Conservation (phyloP, 2,329 filamentous ascomycete species). For the Pseudogymnoascus sp. region DNA sequence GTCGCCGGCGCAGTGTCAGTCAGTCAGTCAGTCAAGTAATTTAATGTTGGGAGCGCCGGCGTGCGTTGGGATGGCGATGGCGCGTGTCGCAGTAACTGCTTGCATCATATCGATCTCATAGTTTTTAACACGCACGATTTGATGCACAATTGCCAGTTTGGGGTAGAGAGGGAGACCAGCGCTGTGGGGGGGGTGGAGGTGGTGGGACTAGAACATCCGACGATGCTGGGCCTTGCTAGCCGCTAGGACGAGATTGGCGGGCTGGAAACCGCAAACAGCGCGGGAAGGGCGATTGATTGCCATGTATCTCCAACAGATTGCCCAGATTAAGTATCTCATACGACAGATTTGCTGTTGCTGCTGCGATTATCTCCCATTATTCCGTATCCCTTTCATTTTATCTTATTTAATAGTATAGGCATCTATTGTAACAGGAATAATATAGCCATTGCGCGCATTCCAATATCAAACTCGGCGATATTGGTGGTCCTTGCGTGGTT, state of each 20-base stretch:
- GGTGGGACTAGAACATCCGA: neutral
- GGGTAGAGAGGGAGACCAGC: neutral
- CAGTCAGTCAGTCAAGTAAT: neutral
- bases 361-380: neutral
- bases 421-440: neutral
- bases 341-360: neutral
- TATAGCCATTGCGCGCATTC: neutral
- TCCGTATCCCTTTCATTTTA: neutral
- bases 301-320: neutral
- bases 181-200: neutral
- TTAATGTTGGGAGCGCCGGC: neutral
- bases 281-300: neutral
- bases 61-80: neutral
- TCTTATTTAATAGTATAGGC: neutral
- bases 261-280: neutral
- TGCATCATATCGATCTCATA: constrained; percentile 3
- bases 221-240: neutral
- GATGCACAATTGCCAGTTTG: constrained; percentile 3
- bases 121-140: neutral
- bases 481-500: neutral
- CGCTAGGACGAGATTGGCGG: neutral
- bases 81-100: neutral
- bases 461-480: neutral
- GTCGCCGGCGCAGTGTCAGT: neutral
- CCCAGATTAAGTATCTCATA: neutral